Evolutionary conservation across 2,329 filamentous ascomycete species (phyloP).

Genomic region (Zymoseptoria tritici): DNA sequence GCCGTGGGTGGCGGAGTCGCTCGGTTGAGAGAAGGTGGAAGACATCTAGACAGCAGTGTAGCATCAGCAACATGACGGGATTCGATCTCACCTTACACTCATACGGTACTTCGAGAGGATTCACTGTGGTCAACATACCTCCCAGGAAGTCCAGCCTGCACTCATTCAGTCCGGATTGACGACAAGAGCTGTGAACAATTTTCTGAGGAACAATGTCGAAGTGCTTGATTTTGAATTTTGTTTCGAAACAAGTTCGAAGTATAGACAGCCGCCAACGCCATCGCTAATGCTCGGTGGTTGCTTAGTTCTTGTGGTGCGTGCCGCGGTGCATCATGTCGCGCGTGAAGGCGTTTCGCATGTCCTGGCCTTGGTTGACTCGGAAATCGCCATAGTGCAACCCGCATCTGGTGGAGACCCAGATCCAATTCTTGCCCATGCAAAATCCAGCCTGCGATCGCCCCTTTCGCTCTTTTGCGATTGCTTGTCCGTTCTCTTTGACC

Average conservation of each 20-base stretch:
- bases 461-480: not conserved
- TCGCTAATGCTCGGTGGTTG: conserved; percentile 9
- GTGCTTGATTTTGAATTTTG: not conserved
- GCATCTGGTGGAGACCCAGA: not conserved
- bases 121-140: not conserved
- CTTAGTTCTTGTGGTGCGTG: not conserved
- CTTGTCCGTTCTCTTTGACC: not conserved
- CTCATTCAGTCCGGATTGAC: not conserved
- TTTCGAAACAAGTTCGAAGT: not conserved
- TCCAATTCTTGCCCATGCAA: not conserved
- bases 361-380: not conserved
- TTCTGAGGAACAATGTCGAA: not conserved
- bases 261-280: conserved; percentile 8
- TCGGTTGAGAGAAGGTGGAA: conserved; percentile 28
- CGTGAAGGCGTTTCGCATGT: not conserved
- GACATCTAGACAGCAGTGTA: not conserved
- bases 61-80: not conserved
- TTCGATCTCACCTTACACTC: not conserved
- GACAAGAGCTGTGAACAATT: not conserved
- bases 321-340: not conserved
- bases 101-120: not conserved
- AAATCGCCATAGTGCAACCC: not conserved
- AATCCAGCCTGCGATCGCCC: not conserved
- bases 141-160: not conserved
- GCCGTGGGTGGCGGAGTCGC: conserved; percentile 43